Conservation (phyloP, 257 asterid species). For the Vinca minor region DNA sequence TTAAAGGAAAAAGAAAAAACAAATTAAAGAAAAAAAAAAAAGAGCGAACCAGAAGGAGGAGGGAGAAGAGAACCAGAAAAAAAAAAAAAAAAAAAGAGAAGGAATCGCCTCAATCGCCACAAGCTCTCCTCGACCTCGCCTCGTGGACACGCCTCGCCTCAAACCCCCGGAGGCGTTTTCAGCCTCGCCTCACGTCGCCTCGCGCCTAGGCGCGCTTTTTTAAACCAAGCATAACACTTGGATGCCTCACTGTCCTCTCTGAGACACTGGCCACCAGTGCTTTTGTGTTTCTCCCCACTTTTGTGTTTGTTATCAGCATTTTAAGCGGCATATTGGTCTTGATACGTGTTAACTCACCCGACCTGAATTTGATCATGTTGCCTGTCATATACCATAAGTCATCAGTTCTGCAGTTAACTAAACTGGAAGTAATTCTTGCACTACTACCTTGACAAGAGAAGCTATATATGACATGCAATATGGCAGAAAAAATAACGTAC, state of each 20-base stretch:
- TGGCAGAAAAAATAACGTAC: not conserved
- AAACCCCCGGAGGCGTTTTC: too few species aligned
- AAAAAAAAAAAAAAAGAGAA: too few species aligned
- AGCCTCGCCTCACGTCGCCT: too few species aligned
- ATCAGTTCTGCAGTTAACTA: slow-evolving; percentile 14
- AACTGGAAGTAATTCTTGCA: slow-evolving; percentile 1
- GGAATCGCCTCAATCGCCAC: too few species aligned
- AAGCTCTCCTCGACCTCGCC: too few species aligned
- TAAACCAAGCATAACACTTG: too few species aligned
- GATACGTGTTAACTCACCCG: slow-evolving; percentile 71
- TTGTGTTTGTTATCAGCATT: slow-evolving; percentile 90
- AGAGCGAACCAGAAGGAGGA: too few species aligned
- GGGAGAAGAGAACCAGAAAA: too few species aligned
- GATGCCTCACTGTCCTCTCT: slow-evolving; percentile 67
- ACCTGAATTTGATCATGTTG: slow-evolving; percentile 78
- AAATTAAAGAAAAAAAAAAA: too few species aligned
- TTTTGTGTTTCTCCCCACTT: slow-evolving; percentile 85
- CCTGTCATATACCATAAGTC: slow-evolving; percentile 40
- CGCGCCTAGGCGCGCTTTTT: too few species aligned
- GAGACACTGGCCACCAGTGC: slow-evolving; percentile 78
- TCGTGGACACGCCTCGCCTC: too few species aligned
- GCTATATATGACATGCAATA: not conserved
- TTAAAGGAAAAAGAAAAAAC: too few species aligned
- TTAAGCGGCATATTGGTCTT: slow-evolving; percentile 89
- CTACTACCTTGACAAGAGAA: not conserved